Evolutionary conservation across 768 basidiomycete genomes (phyloP).

Genomic region (Russula lepida): DNA sequence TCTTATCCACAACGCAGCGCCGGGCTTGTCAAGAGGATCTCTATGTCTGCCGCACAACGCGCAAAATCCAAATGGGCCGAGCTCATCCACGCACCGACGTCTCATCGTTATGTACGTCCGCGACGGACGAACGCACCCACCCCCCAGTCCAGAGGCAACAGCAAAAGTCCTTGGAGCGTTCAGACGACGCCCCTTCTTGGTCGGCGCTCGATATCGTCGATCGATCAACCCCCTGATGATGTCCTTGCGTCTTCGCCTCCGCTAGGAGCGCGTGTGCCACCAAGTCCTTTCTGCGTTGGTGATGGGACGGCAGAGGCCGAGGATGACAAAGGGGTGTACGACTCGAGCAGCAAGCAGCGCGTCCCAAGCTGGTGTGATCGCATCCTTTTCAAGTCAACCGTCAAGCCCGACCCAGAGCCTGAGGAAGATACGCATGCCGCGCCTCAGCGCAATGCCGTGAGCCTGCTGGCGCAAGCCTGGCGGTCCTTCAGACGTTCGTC

Average conservation of each 20-base stretch:
- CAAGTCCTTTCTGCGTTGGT: conserved; percentile 18
- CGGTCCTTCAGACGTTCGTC: conserved; percentile 16
- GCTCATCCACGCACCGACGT: conserved; percentile 4
- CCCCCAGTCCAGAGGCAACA: neutral
- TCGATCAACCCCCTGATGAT: neutral
- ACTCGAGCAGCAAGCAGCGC: conserved; percentile 71
- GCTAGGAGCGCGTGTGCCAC: neutral
- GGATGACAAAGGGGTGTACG: conserved; percentile 61
- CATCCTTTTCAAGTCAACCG: conserved; percentile 73
- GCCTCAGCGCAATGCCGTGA: conserved; percentile 26
- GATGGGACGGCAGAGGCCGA: conserved; percentile 33
- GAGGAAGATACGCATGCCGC: conserved; percentile 31
- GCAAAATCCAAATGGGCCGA: conserved; percentile 20
- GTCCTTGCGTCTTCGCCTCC: neutral
- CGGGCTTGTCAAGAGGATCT: conserved; percentile 20
- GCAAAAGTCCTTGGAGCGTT: neutral
- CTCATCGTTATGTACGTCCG: conserved; percentile 1
- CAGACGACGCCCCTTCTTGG: conserved; percentile 14
- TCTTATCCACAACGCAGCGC: neutral
- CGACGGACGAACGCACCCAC: neutral
- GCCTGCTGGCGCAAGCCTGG: conserved; percentile 22
- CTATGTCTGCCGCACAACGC: conserved; percentile 19
- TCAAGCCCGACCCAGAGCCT: conserved; percentile 38
- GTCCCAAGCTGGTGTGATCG: conserved; percentile 89
- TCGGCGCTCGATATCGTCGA: neutral